phyloP scores from a whole-genome alignment of 2,329 filamentous ascomycete species.

The Colletotrichum sp. region DNA sequence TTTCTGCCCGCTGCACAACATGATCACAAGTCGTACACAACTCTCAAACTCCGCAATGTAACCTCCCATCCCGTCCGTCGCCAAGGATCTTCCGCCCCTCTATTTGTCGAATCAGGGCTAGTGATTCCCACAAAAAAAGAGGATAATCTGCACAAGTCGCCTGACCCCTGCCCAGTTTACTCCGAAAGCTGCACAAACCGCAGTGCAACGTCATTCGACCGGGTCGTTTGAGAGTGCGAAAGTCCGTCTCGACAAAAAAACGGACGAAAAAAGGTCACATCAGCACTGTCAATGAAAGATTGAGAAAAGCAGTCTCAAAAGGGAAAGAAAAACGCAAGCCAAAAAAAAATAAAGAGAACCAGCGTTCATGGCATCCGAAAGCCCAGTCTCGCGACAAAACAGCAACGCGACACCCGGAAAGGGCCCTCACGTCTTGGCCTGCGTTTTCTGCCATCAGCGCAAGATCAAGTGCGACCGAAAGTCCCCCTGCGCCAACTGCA shows the following conservation, averaged over 20 bases:
- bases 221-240: background rate
- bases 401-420: background rate
- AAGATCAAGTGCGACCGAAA: slow-evolving; percentile 67
- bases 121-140: background rate
- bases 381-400: background rate
- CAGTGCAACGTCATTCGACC: background rate
- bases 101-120: background rate
- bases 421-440: slow-evolving; percentile 30
- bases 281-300: background rate
- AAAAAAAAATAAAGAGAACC: background rate
- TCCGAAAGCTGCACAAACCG: background rate
- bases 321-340: background rate
- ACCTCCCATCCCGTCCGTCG: background rate
- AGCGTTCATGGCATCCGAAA: slow-evolving; percentile 7
- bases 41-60: background rate
- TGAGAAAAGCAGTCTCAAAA: background rate
- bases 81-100: background rate
- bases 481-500: slow-evolving; percentile 57
- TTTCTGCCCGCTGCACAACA: background rate
- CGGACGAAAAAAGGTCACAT: background rate
- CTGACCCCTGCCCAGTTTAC: background rate
- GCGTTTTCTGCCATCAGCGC: slow-evolving; percentile 62
- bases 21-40: background rate
- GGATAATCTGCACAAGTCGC: background rate
- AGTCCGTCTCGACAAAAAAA: background rate